Evolutionary conservation across 805 yeast genomes (phyloP), one percentile per base, ranked within the genome.

Genomic region (Schizosaccharomyces osmophilus): DNA sequence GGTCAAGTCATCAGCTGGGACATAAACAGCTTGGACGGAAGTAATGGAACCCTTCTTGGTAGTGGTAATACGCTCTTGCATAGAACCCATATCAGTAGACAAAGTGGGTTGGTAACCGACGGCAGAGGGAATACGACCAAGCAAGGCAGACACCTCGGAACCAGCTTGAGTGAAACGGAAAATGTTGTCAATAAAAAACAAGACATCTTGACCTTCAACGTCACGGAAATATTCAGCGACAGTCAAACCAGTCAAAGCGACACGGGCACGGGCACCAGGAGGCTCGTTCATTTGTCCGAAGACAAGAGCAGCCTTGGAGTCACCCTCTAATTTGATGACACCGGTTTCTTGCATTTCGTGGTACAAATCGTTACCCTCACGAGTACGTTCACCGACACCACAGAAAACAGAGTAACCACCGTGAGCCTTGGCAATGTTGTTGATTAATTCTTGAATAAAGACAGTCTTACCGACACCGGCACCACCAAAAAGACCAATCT

Each of bases 401-500:
- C 96, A 85, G 85, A 90, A 90, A 69, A 90, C 97, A 63, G 97
- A 90, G 95, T 90, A 90, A 85, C 97, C 97, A 87, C 97, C 98
- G 78, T 90, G 97, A 73, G 98, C 97, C 83, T 90, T 93, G 76
- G 98, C 98, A 74, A 90, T 93, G 83, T 90, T 90, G 89, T 93
- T 90, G 78, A 90, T 90, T 81, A 90, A 83, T 81, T 90, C 98
- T 82, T 90, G 98, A 79, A 90, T 90, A 80, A 90, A 90, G 67
- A 90, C 98, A 78, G 98, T 90, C 80, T 90, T 90, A 80, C 98
- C 98, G 86, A 90, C 98, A 90, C 98, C 98, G 78, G 98, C 98
- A 90, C 98, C 98, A 82, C 98, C 98, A 85, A 90, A 90, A 74
- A 90, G 84, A 84, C 98, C 98, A 87, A 90, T 90, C 84, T 90